Evolutionary conservation across 1,284 basidiomycete genomes (phyloP), one percentile per base, ranked within the genome.

Genomic region (Coniophora puteana): DNA sequence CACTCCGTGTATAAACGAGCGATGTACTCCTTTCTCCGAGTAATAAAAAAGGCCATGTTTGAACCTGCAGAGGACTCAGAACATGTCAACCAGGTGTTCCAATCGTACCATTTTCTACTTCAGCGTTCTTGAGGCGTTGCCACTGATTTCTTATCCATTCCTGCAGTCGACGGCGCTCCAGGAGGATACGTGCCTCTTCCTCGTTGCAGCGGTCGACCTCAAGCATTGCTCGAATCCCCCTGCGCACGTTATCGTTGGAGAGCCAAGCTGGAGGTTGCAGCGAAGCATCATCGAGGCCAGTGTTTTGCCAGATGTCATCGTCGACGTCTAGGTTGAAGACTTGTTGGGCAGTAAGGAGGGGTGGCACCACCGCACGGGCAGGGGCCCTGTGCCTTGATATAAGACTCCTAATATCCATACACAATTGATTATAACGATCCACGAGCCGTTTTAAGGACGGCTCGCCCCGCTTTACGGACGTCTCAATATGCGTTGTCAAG

Each of bases 191-290:
- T 22, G 22, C 13, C 27, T 44, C 37, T 43, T 47, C 42, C 26
- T 47, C 43, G 20, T 16, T 5, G 34, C 37, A 40, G 22, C 23
- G n/a, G 28, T 47, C 37, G 12, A 23, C 18, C 7, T 36, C 37
- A 8, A 47, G 33, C 23, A 34, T 22, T n/a, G n/a, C n/a, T n/a
- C n/a, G n/a, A 23, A 51, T 53, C 20, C 48, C 47, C n/a, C 35
- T 18, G 10, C 35, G 29, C 11, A 48, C 45, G 8, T 40, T 25
- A 10, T 51, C 38, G 36, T 51, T 34, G 2, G 10, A 27, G 23
- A 47, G 18, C 25, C 27, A 43, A 17, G 5, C 40, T 11, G 18
- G 34, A 18, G 22, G 40, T 16, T 8, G 12, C n/a, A n/a, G 4
- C 3, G 23, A 23, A n/a, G 2, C 10, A 5, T 46, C 26, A 4